Percentiles rank a stretch among this genome's conserved stretches.
phyloP scores from a whole-genome alignment of 1,284 basidiomycete genomes.

The Fomitiporia mediterranea region DNA sequence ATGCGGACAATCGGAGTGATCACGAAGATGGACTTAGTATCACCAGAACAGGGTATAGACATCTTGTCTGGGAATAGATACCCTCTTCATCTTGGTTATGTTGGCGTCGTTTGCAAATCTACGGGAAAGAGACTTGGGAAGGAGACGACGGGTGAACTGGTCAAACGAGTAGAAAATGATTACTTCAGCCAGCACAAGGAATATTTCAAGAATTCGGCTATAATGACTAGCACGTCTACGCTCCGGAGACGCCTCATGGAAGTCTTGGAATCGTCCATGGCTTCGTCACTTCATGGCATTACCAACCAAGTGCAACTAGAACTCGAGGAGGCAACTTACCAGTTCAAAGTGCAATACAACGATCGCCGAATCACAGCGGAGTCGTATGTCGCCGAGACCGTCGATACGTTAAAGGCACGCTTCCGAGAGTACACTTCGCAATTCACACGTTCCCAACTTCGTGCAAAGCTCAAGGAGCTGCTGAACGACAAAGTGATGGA shows the following conservation, averaged over 20 bases:
- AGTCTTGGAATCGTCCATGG: conserved; percentile 96
- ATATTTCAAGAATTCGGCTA: conserved; percentile 61
- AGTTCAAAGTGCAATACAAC: conserved; percentile 99
- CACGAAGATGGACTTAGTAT: conserved; percentile 98
- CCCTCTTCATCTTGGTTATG: conserved; percentile 95
- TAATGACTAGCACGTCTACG: conserved; percentile 90
- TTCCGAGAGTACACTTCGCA: conserved; percentile 85
- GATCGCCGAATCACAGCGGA: conserved; percentile 93
- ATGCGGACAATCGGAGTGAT: conserved; percentile 95
- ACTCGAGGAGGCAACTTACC: conserved; percentile 94
- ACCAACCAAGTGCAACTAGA: conserved; percentile 96
- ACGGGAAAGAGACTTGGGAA: conserved; percentile 42
- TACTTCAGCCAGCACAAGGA: conserved; percentile 77
- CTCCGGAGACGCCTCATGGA: conserved; percentile 90
- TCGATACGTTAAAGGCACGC: conserved; percentile 87
- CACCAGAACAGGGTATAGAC: conserved; percentile 74
- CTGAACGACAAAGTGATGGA: conserved; percentile 97
- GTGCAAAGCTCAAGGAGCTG: conserved; percentile 84
- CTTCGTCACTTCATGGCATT: conserved; percentile 90
- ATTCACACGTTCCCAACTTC: conserved; percentile 88
- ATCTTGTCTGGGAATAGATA: conserved; percentile 92
- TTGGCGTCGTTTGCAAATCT: conserved; percentile 93
- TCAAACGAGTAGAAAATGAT: conserved; percentile 70
- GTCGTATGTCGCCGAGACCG: conserved; percentile 95
- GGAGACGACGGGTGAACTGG: conserved; percentile 47